These are phyloP conservation scores for Psilocybe subaeruginosa DNA, from an alignment of 768 basidiomycete species.

Conservation along the genomic window DNA sequence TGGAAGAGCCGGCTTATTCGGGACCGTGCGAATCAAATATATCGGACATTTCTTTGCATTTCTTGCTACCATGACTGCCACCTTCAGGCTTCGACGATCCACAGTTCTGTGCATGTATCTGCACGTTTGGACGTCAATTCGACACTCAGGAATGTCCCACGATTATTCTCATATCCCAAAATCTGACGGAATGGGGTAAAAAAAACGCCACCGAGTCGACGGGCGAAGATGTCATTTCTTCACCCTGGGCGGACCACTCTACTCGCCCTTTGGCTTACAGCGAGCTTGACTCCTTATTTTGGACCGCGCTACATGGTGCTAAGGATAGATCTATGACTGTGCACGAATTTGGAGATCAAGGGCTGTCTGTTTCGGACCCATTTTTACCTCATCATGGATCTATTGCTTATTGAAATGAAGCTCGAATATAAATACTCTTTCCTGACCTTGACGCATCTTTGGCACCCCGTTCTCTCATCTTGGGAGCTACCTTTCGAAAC, in stretches of 20 bases:
- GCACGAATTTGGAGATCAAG: background rate
- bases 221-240: too few species aligned
- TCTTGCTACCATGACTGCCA: too few species aligned
- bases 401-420: background rate
- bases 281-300: background rate
- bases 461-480: background rate
- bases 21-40: too few species aligned
- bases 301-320: background rate
- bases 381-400: background rate
- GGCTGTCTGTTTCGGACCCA: background rate
- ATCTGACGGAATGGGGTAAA: background rate
- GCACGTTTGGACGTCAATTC: too few species aligned
- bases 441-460: background rate
- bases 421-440: constrained; percentile 2
- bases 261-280: constrained; percentile 1
- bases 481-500: background rate
- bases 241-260: background rate
- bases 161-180: background rate
- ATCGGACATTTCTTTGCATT: too few species aligned
- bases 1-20: too few species aligned
- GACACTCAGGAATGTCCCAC: too few species aligned
- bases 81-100: too few species aligned
- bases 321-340: background rate
- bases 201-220: background rate
- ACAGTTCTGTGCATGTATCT: too few species aligned